phyloP scores from a whole-genome alignment of 2,329 filamentous ascomycete species.

The Fusarium duplospermum region DNA sequence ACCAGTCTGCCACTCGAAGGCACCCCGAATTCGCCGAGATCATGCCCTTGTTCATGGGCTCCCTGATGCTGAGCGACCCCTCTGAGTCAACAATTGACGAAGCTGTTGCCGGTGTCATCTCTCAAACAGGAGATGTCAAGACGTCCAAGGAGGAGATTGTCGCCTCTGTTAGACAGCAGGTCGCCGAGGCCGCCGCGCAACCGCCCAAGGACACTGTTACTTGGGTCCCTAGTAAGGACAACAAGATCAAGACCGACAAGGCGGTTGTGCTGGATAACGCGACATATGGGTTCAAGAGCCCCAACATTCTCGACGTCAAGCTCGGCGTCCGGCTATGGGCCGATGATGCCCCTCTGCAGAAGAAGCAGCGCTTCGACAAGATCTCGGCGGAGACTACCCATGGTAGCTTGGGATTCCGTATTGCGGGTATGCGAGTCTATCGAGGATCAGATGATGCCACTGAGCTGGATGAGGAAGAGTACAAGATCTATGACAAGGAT shows the following conservation, averaged over 20 bases:
- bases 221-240: constrained; percentile 63
- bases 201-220: constrained; percentile 40
- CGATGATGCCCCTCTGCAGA: constrained; percentile 72
- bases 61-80: constrained; percentile 74
- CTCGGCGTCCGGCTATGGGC: constrained; percentile 89
- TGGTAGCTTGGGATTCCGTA: constrained; percentile 69
- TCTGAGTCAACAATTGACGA: constrained; percentile 62
- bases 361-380: constrained; percentile 70
- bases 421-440: constrained; percentile 74
- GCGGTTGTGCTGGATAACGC: constrained; percentile 90
- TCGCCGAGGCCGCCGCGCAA: constrained; percentile 35
- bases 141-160: constrained; percentile 49
- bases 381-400: constrained; percentile 71
- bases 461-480: constrained; percentile 66
- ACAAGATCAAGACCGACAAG: constrained; percentile 78
- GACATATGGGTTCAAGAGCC: constrained; percentile 80
- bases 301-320: constrained; percentile 95
- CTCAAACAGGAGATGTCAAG: constrained; percentile 49
- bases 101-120: constrained; percentile 57
- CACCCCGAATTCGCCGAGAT: constrained; percentile 81
- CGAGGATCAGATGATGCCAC: constrained; percentile 64
- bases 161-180: constrained; percentile 48
- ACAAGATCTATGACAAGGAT: constrained; percentile 72
- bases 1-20: constrained; percentile 74
- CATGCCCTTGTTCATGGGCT: constrained; percentile 89